phyloP scores from a whole-genome alignment of 495 filamentous ascomycete species.

The Daldinia caldariorum region DNA sequence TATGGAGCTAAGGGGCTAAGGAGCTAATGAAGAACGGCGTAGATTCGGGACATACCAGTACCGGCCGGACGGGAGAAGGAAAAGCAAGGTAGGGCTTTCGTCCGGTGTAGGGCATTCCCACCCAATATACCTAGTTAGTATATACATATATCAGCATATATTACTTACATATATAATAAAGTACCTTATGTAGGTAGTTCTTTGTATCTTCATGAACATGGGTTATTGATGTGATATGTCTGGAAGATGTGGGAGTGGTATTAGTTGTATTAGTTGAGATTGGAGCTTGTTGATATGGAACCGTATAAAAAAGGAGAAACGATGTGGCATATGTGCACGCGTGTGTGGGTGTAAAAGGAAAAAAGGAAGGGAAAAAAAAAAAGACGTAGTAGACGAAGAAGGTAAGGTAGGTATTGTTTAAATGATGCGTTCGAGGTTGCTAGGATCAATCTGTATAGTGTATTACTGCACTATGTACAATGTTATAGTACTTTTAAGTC shows the following conservation, averaged over 20 bases:
- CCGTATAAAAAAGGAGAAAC: constrained; percentile 42
- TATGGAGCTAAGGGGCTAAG: constrained; percentile 31
- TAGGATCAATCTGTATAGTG: background rate
- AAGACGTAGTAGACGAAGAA: background rate
- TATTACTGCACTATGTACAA: background rate
- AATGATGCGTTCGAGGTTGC: constrained; percentile 25
- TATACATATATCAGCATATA: constrained; percentile 6
- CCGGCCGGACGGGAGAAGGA: constrained; percentile 34
- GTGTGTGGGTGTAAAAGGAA: constrained; percentile 8
- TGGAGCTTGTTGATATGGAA: constrained; percentile 35
- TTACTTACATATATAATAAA: background rate
- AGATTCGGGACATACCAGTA: constrained; percentile 27
- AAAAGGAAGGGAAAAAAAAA: background rate
- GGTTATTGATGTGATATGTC: constrained; percentile 21
- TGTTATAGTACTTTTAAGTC: background rate
- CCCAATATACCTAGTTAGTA: constrained; percentile 19
- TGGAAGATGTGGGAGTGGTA: constrained; percentile 20
- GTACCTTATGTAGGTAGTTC: constrained; percentile 15
- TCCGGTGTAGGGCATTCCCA: constrained; percentile 16
- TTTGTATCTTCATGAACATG: constrained; percentile 12
- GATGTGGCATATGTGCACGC: constrained; percentile 12
- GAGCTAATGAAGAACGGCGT: constrained; percentile 36
- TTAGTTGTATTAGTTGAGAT: constrained; percentile 44
- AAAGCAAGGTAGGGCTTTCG: constrained; percentile 14
- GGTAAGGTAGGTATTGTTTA: background rate